Percentiles rank a stretch among this genome's conserved stretches.
Evolutionary conservation across 257 asterid species (phyloP).

Genomic region (Cruciata laevipes): DNA sequence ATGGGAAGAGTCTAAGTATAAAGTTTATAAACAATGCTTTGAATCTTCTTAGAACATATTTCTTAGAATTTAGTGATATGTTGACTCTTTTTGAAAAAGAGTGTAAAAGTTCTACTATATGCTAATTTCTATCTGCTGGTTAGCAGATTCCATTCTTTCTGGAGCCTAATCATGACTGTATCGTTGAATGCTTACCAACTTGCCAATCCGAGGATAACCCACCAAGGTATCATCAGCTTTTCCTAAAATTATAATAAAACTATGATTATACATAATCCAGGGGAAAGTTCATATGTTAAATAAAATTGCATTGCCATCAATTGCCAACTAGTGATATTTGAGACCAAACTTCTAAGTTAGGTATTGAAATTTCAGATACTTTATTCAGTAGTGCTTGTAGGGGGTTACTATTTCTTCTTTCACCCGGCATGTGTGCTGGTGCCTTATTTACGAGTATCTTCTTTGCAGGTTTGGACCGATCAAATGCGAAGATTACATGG

Average conservation of each 20-base stretch:
- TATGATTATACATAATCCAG: not conserved
- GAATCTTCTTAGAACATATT: not conserved
- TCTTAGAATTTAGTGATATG: not conserved
- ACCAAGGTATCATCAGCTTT: conserved; percentile 41
- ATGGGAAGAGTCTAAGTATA: too few relatives aligned
- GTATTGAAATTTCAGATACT: not conserved
- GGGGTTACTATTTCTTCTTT: not conserved
- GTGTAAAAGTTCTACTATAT: too few relatives aligned
- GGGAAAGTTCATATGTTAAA: not conserved
- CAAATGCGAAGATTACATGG: conserved; percentile 51
- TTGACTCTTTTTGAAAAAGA: not conserved
- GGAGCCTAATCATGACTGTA: conserved; percentile 65
- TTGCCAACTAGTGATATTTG: too few relatives aligned
- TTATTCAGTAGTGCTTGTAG: not conserved
- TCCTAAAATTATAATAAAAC: not conserved
- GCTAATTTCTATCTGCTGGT: conserved; percentile 2
- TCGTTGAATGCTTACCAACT: conserved; percentile 76
- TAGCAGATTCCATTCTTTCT: conserved; percentile 71
- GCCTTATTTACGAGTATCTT: conserved; percentile 7
- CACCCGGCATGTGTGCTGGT: not conserved
- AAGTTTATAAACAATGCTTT: too few relatives aligned
- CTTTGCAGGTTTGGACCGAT: conserved; percentile 65
- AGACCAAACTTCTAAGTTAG: conserved; percentile 1
- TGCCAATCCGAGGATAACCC: conserved; percentile 75
- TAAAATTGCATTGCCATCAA: not conserved